Percentiles rank a stretch among this genome's conserved stretches.
Evolutionary conservation across 768 basidiomycete genomes (phyloP).

Genomic region (Suillus brevipes): DNA sequence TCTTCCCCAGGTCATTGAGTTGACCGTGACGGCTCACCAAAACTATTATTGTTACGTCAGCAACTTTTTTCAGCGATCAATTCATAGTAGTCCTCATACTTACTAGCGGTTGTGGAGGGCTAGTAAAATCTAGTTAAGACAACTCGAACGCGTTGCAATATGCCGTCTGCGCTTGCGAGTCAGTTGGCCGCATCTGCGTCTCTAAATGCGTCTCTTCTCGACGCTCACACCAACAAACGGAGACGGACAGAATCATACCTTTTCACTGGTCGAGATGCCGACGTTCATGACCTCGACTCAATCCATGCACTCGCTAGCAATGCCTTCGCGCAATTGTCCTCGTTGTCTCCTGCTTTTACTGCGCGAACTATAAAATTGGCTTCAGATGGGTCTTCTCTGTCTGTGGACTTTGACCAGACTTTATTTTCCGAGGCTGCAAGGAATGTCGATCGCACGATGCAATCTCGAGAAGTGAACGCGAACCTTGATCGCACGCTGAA

Average conservation of each 20-base stretch:
- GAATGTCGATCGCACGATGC: constrained; percentile 74
- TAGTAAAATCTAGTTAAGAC: not conserved
- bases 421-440: constrained; percentile 84
- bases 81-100: not conserved
- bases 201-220: constrained; percentile 71
- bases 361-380: constrained; percentile 16
- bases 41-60: not conserved
- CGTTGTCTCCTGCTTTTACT: constrained; percentile 55
- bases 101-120: not conserved
- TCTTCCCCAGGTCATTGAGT: no score
- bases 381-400: constrained; percentile 18
- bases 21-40: no score
- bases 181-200: constrained; percentile 82
- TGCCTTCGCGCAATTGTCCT: constrained; percentile 70
- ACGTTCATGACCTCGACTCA: constrained; percentile 84
- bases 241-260: constrained; percentile 80
- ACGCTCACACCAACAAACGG: constrained; percentile 58
- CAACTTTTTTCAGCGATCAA: not conserved
- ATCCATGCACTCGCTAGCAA: constrained; percentile 80
- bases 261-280: constrained; percentile 79
- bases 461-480: constrained; percentile 59
- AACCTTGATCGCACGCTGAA: constrained; percentile 63
- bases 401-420: constrained; percentile 56
- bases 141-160: constrained; percentile 18
- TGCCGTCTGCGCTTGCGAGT: constrained; percentile 73